Conservation (phyloP, 2,329 filamentous ascomycete genomes). For the Nemania sp. region DNA sequence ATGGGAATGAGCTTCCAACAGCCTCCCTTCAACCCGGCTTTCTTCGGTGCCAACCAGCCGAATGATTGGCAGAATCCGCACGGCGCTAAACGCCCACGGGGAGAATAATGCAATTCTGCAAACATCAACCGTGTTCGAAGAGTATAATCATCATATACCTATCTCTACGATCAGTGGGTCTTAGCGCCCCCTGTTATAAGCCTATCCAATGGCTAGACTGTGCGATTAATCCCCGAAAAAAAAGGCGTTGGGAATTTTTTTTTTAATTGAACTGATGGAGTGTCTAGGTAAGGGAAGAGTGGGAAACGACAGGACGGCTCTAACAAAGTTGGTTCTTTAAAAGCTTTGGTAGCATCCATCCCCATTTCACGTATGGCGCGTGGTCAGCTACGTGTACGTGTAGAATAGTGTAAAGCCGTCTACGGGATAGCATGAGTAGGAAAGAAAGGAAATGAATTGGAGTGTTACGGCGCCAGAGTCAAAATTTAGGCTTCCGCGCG, state of each 20-base stretch:
- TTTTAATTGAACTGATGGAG: slow-evolving; percentile 3
- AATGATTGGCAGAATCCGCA: slow-evolving; percentile 54
- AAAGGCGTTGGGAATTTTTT: slow-evolving; percentile 8
- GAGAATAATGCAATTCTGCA: slow-evolving; percentile 42
- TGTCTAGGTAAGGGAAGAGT: slow-evolving; percentile 18
- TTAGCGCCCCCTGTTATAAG: background rate
- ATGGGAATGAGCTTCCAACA: slow-evolving; percentile 51
- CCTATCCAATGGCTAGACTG: background rate
- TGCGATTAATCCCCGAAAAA: slow-evolving; percentile 13
- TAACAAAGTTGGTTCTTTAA: slow-evolving; percentile 18
- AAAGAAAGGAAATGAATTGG: background rate
- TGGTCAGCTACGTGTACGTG: slow-evolving; percentile 27
- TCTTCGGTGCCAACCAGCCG: slow-evolving; percentile 51
- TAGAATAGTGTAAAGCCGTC: slow-evolving; percentile 26
- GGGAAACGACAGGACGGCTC: slow-evolving; percentile 10
- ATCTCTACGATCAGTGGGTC: too few species aligned
- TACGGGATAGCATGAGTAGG: background rate
- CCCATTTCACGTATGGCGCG: background rate
- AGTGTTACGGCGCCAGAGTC: background rate
- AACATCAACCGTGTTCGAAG: background rate
- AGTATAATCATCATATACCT: background rate
- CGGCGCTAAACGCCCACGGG: slow-evolving; percentile 51
- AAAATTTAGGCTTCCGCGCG: background rate
- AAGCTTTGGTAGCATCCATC: slow-evolving; percentile 15
- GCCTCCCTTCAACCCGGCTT: slow-evolving; percentile 51